Evolutionary conservation across 768 basidiomycete species (phyloP).

Genomic region (Grammothele lineata): DNA sequence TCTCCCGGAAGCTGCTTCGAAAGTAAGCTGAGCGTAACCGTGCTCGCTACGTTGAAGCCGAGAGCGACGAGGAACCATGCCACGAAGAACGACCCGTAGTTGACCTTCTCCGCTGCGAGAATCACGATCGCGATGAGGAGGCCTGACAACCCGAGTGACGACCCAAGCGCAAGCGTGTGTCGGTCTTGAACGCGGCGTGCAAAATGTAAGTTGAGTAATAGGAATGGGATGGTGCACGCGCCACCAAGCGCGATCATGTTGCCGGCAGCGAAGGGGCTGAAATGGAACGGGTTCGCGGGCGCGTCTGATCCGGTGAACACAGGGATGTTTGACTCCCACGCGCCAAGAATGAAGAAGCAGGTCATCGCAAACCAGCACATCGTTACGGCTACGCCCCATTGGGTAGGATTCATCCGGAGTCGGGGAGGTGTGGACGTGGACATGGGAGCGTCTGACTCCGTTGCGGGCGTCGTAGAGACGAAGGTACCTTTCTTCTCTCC

Average conservation of each 20-base stretch:
- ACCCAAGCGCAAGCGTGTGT: slow-evolving; percentile 49
- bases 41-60: slow-evolving; percentile 71
- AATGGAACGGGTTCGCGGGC: slow-evolving; percentile 36
- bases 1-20: slow-evolving; percentile 63
- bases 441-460: too few species aligned
- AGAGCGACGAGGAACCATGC: slow-evolving; percentile 59
- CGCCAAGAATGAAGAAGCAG: slow-evolving; percentile 66
- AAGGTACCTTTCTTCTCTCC: not conserved
- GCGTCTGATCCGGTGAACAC: slow-evolving; percentile 40
- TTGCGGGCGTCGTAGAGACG: too few species aligned
- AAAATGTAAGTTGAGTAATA: slow-evolving; percentile 54
- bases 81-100: slow-evolving; percentile 43
- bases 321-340: slow-evolving; percentile 67
- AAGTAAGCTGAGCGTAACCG: slow-evolving; percentile 60
- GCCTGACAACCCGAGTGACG: slow-evolving; percentile 45
- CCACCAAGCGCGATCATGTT: slow-evolving; percentile 72
- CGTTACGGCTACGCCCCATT: slow-evolving; percentile 52
- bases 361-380: slow-evolving; percentile 73
- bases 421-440: not conserved
- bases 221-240: slow-evolving; percentile 58
- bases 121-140: slow-evolving; percentile 49
- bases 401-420: slow-evolving; percentile 17
- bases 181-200: slow-evolving; percentile 60
- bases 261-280: slow-evolving; percentile 59
- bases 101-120: slow-evolving; percentile 35